Percentiles rank a stretch among this genome's conserved stretches.
Conservation (phyloP, 2,329 filamentous ascomycete species). For the Pyricularia grisea region DNA sequence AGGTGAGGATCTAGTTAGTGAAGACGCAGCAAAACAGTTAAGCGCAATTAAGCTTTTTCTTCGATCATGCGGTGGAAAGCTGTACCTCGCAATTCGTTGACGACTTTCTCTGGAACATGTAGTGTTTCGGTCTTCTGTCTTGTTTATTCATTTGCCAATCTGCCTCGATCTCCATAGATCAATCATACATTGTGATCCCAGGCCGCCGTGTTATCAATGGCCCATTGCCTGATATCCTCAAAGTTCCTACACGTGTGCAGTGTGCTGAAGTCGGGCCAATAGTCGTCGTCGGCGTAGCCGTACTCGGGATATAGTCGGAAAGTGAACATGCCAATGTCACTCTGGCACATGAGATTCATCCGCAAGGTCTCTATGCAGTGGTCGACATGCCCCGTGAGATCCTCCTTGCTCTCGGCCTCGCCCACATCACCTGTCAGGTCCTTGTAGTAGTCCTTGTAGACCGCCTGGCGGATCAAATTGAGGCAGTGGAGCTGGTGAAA, state of each 20-base stretch:
- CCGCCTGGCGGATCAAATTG: background rate
- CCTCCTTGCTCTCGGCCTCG: background rate
- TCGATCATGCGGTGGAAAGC: background rate
- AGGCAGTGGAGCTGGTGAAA: slow-evolving; percentile 6
- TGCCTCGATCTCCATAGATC: background rate
- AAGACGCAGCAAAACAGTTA: background rate
- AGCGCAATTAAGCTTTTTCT: background rate
- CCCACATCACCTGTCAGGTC: background rate
- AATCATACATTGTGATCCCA: slow-evolving; percentile 21
- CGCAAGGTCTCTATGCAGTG: background rate
- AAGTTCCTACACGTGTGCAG: slow-evolving; percentile 46
- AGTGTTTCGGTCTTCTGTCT: background rate
- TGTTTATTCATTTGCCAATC: background rate
- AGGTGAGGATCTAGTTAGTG: background rate
- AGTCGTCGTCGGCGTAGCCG: slow-evolving; percentile 29
- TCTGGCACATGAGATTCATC: slow-evolving; percentile 19
- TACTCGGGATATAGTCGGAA: slow-evolving; percentile 38
- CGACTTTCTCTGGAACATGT: background rate
- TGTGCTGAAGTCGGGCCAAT: slow-evolving; percentile 46
- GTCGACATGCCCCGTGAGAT: background rate
- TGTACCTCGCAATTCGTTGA: background rate
- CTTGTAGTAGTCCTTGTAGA: slow-evolving; percentile 11
- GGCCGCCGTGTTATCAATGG: slow-evolving; percentile 37
- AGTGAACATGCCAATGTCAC: slow-evolving; percentile 44
- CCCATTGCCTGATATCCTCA: slow-evolving; percentile 40